A percentile compares a stretch with the other conserved stretches of the same genome.
Evolutionary conservation across 1,139 yeast genomes (phyloP).

Genomic region (Arxiozyma heterogenica): DNA sequence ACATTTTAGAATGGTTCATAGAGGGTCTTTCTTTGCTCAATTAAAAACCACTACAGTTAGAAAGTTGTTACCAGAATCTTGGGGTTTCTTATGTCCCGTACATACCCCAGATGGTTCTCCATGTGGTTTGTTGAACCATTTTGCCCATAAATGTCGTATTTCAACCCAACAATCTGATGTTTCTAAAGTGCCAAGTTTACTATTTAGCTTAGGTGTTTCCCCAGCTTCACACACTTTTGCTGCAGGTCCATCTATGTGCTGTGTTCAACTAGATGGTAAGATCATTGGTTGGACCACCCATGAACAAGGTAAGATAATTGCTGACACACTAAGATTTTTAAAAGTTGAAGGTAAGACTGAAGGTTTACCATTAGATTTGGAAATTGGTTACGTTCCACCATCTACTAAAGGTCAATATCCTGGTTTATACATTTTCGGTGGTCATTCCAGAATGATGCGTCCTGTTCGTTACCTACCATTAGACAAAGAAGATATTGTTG

Average conservation of each 20-base stretch:
- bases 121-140: constrained; percentile 94
- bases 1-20: constrained; percentile 98
- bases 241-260: constrained; percentile 80
- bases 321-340: constrained; percentile 88
- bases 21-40: constrained; percentile 99
- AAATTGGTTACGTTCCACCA: constrained; percentile 93
- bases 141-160: constrained; percentile 87
- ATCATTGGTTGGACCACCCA: constrained; percentile 94
- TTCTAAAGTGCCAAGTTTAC: constrained; percentile 54
- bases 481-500: constrained; percentile 75
- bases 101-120: constrained; percentile 99
- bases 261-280: constrained; percentile 89
- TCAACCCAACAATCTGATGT: constrained; percentile 73
- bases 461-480: constrained; percentile 87
- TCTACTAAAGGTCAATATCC: constrained; percentile 95
- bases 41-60: constrained; percentile 95
- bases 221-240: constrained; percentile 64
- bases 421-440: constrained; percentile 84
- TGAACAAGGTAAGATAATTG: constrained; percentile 74
- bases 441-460: constrained; percentile 90
- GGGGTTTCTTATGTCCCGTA: constrained; percentile 99
- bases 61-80: constrained; percentile 90
- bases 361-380: constrained; percentile 77
- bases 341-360: constrained; percentile 68
- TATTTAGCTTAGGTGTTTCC: constrained; percentile 71